Evolutionary conservation across 2,329 filamentous ascomycete genomes (phyloP), one percentile per base, ranked within the genome.

Genomic region (Lasiodiplodia gonubiensis): DNA sequence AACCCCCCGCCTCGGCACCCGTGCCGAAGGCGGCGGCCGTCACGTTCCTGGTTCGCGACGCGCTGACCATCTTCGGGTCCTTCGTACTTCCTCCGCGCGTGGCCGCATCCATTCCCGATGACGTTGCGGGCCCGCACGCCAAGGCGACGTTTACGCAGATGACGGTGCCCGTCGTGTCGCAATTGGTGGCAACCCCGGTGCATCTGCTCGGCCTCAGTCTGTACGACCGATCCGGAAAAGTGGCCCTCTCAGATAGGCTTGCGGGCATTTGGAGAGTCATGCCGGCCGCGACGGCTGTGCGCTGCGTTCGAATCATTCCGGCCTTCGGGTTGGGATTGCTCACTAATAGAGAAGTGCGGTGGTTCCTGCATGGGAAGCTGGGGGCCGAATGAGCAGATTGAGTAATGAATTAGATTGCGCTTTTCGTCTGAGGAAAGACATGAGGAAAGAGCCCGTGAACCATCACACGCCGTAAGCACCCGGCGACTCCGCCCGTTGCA

Each of bases 11-110:
- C 3, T 4, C 52, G 25, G 33, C 16, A 14, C 4, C 30, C 7
- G 35, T 68, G 33, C 66, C 66, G 21, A 69, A 66, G 37, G 68
- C 69, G 18, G 72, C 73, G 1, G 71, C 69, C 39, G 68, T 73
- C 16, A 72, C 73, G 14, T 77, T 75, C 64, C 72, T 75, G 42
- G 63, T 73, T 23, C 74, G 74, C 55, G 75, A 76, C 59, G 71
- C 73, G 4, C 69, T 75, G 52, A 75, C 74, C n/a, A 73, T 76
- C 51, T 72, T 75, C 27, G 75, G 73, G 53, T 75, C 74, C 5
- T 71, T 76, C 49, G 75, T 71, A 10, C 51, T 77, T n/a, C 71
- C 74, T 6, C 71, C 72, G 4, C 71, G 74, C 55, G 51, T 76
- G 39, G 70, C 72, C 2, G 52, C 68, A 8, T 48, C 69, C 14